A percentile compares a stretch with the other conserved stretches of the same genome.
Conservation (phyloP, 2,329 filamentous ascomycete genomes). For the Penicillium sp. region DNA sequence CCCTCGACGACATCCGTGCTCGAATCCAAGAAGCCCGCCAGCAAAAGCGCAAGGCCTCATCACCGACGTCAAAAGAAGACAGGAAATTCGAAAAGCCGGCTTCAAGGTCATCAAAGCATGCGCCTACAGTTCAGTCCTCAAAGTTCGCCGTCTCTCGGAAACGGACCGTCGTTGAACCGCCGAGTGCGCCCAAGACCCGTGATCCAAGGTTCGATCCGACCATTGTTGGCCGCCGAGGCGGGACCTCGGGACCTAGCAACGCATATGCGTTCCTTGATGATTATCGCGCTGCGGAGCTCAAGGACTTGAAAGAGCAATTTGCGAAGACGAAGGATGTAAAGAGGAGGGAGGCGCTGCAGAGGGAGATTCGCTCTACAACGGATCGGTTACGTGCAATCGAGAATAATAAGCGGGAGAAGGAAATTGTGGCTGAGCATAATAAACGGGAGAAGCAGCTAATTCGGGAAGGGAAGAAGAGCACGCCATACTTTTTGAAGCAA, state of each 20-base stretch:
- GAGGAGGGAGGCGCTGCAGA: slow-evolving; percentile 72
- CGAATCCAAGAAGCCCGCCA: slow-evolving; percentile 49
- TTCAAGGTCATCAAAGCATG: slow-evolving; percentile 77
- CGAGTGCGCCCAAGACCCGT: slow-evolving; percentile 65
- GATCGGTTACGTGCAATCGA: slow-evolving; percentile 73
- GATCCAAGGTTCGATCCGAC: slow-evolving; percentile 88
- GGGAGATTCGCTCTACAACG: slow-evolving; percentile 77
- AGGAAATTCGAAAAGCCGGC: slow-evolving; percentile 26
- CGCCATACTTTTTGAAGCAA: slow-evolving; percentile 91
- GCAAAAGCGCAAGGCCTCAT: slow-evolving; percentile 41
- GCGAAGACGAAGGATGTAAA: slow-evolving; percentile 68
- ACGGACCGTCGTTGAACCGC: slow-evolving; percentile 70
- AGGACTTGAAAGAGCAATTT: slow-evolving; percentile 70
- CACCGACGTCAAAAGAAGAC: slow-evolving; percentile 31
- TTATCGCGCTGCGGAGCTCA: slow-evolving; percentile 84
- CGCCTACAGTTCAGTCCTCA: slow-evolving; percentile 79
- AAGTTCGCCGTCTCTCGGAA: slow-evolving; percentile 82
- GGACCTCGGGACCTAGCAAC: slow-evolving; percentile 60
- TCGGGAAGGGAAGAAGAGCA: slow-evolving; percentile 76
- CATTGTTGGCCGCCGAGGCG: slow-evolving; percentile 39
- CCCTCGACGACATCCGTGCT: slow-evolving; percentile 44
- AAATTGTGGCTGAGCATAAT: slow-evolving; percentile 75
- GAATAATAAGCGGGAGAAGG: slow-evolving; percentile 70
- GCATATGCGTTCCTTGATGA: slow-evolving; percentile 88
- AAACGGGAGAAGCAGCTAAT: slow-evolving; percentile 83